These are phyloP conservation scores for Trichoderma asperellum DNA, from an alignment of 2,329 filamentous ascomycete genomes.

Conservation along the genomic window DNA sequence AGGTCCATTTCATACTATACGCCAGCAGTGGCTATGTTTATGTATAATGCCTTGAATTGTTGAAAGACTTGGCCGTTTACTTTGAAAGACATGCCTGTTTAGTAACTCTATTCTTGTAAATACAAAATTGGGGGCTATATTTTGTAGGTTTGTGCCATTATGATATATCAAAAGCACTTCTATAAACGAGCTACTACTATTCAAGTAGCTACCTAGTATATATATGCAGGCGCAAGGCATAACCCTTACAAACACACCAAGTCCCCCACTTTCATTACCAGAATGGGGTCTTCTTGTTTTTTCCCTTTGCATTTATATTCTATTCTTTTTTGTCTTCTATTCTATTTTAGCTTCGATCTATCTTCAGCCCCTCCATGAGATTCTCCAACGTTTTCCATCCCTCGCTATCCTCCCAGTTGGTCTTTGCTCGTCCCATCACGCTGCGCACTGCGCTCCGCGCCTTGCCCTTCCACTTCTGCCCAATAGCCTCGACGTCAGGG, in stretches of 20 bases:
- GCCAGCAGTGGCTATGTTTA: too few relatives aligned
- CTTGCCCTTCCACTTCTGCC: constrained; percentile 85
- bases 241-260: neutral
- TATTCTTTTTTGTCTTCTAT: neutral
- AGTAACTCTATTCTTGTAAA: too few relatives aligned
- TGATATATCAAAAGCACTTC: too few relatives aligned
- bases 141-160: too few relatives aligned
- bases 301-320: neutral
- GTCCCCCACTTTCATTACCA: neutral
- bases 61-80: too few relatives aligned
- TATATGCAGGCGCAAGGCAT: neutral
- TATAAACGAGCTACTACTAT: too few relatives aligned
- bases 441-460: constrained; percentile 81
- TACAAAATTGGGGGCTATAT: too few relatives aligned
- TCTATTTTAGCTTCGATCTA: constrained; percentile 28
- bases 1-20: too few relatives aligned
- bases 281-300: neutral
- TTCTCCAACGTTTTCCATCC: constrained; percentile 67
- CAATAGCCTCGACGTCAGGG: constrained; percentile 66
- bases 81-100: too few relatives aligned
- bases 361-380: constrained; percentile 59
- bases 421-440: constrained; percentile 79
- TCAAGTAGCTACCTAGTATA: too few relatives aligned
- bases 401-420: constrained; percentile 77
- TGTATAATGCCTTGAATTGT: too few relatives aligned